These are phyloP conservation scores for Mortierella sp. DNA, from an alignment of 371 early-diverging fungal genomes.

Conservation along the genomic window DNA sequence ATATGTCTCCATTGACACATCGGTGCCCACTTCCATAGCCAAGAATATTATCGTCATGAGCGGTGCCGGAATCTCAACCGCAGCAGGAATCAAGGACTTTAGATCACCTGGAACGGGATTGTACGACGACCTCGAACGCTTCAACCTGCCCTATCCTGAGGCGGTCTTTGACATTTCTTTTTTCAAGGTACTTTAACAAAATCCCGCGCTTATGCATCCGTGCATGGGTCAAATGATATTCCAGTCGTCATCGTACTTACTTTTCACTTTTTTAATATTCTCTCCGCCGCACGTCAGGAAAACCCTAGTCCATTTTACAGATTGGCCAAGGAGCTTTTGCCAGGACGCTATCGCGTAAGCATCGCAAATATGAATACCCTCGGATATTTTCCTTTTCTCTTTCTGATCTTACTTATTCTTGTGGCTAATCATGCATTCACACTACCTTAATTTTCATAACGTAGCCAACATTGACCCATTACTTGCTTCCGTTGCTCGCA, in stretches of 20 bases:
- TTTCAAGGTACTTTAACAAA: conserved; percentile 68
- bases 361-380: too few relatives aligned
- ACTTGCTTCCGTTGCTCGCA: conserved; percentile 83
- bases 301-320: conserved; percentile 91
- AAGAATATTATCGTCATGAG: conserved; percentile 91
- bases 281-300: conserved; percentile 46
- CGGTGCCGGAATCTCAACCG: conserved; percentile 96
- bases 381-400: too few relatives aligned
- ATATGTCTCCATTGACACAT: neutral
- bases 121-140: conserved; percentile 89
- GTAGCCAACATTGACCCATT: conserved; percentile 89
- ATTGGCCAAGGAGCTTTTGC: conserved; percentile 93
- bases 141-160: conserved; percentile 90
- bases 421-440: neutral
- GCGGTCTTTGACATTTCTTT: conserved; percentile 95
- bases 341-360: conserved; percentile 74
- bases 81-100: conserved; percentile 94
- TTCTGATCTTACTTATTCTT: too few relatives aligned
- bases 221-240: too few relatives aligned
- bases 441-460: conserved; percentile 12
- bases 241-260: too few relatives aligned
- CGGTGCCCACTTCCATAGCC: too few relatives aligned
- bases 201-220: too few relatives aligned
- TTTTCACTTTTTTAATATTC: too few relatives aligned
- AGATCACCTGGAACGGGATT: conserved; percentile 93